Evolutionary conservation across 129 eudicot genomes (phyloP), one percentile per base, ranked within the genome.

Genomic region (Tanacetum coccineum): DNA sequence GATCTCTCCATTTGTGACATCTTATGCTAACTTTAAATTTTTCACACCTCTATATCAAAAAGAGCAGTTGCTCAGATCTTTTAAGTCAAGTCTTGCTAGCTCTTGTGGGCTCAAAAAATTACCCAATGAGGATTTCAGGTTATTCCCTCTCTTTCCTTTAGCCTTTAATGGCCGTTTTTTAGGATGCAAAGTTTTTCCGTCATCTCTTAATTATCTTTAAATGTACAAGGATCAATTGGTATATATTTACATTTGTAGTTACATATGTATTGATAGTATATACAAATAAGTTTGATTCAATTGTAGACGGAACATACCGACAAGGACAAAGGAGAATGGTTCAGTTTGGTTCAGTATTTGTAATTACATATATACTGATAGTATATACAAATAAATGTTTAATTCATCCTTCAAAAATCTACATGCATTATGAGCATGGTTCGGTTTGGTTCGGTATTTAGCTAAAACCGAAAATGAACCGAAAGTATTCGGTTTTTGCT

Each of bases 61-160:
- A 1, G 51, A 61, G 55, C 75, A 74, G 3, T 39, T 20, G 3
- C 30, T 9, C 20, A 84, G 15, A 9, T 12, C 21, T 22, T 9
- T 19, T 62, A 12, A 13, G 19, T 17, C 25, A 2, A 73, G 4
- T 13, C 8, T 0, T 2, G 68, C 74, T 1, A 84, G 3, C 65
- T 84, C 81, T 25, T 71, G 40, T 18, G 83, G 60, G 3, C 50
- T 77, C 13, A 85, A 83, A 67, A 84, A 84, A 67, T 77, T 70
- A 49, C 71, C 72, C 3, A 2, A 20, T n/a, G 74, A 45, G 13
- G 6, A 55, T 8, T 11, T 1, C 32, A 6, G n/a, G 17, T 48
- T 50, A 14, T 21, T 65, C 2, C 54, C 51, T 28, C 36, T 64
- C 6, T 52, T 59, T 49, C 45, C 14, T 47, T 64, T 42, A 19